Evolutionary conservation across 1,284 basidiomycete genomes (phyloP), one percentile per base, ranked within the genome.

Genomic region (Caloboletus firmus): DNA sequence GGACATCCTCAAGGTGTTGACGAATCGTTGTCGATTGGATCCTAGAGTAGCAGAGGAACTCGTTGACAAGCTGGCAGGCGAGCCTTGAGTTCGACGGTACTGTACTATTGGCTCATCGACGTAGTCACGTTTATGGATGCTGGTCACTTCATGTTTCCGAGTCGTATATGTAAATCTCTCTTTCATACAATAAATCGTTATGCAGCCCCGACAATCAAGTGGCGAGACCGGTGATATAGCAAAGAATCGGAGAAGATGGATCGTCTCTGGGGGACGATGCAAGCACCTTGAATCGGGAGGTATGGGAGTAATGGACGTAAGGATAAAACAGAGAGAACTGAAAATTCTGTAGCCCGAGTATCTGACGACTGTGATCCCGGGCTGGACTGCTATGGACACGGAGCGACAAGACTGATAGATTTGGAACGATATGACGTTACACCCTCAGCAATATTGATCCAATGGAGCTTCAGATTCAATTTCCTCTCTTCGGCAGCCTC

Each of bases 1-100:
- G 56, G 65, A 69, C 1, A 48, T 68, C 0, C 0, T 59, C 17
- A 66, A 69, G 45, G 54, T 59, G 12, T 47, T 68, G 53, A 62
- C 51, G 45, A 69, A 69, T 45, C 69, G 66, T 18, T 71, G 69
- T 55, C 56, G 36, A 36, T 32, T 68, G 49, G 58, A 67, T 28
- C 42, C 45, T 9, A 55, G 40, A 34, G 20, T 58, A 35, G 66
- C 66, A 34, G 55, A 58, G 26, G 55, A 67, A 11, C 54, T 67
- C 18, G 58, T 65, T 41, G 26, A 0, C 15, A 59, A 57, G 51
- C 26, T 68, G 22, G 57, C 52, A 47, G 42, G 49, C 10, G 47
- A 17, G 5, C 0, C 32, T 34, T 54, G 52, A 51, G n/a, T 34
- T 32, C 6, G 40, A 52, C 22, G 24, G 13, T 4, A 4, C 18